Conservation (phyloP, 305 asterid genomes). For the Fraxinus xanthoxyloides region DNA sequence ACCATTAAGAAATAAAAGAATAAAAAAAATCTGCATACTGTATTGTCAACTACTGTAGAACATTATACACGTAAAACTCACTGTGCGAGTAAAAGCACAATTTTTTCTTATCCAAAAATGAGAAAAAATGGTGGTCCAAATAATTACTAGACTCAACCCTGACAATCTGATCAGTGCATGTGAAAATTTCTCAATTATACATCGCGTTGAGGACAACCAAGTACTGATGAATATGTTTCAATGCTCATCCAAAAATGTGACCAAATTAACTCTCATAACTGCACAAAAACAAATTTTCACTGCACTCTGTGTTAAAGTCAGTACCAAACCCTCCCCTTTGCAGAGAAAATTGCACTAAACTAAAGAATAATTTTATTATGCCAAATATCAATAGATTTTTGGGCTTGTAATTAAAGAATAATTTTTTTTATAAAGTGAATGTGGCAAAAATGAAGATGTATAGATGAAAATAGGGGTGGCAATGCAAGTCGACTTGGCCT, state of each 20-base stretch:
- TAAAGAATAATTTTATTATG: neutral
- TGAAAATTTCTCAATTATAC: constrained; percentile 19
- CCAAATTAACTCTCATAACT: neutral
- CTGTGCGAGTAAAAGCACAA: neutral
- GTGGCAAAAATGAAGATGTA: neutral
- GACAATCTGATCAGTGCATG: constrained; percentile 22
- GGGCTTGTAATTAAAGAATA: neutral
- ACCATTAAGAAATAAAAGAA: neutral
- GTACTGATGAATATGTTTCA: constrained; percentile 29
- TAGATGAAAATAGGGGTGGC: neutral
- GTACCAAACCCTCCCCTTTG: neutral
- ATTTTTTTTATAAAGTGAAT: neutral
- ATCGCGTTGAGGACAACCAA: constrained; percentile 25
- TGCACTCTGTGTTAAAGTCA: neutral
- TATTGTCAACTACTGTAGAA: too few species aligned
- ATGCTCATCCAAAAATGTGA: constrained; percentile 21
- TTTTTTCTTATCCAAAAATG: neutral
- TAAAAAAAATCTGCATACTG: neutral
- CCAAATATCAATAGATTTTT: neutral
- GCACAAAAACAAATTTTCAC: neutral
- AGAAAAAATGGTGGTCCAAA: neutral
- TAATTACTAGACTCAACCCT: neutral
- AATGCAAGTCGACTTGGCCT: neutral
- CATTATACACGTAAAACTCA: neutral
- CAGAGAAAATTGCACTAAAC: neutral